Evolutionary conservation across 1,284 basidiomycete genomes (phyloP).

Genomic region (Fomes fomentarius): DNA sequence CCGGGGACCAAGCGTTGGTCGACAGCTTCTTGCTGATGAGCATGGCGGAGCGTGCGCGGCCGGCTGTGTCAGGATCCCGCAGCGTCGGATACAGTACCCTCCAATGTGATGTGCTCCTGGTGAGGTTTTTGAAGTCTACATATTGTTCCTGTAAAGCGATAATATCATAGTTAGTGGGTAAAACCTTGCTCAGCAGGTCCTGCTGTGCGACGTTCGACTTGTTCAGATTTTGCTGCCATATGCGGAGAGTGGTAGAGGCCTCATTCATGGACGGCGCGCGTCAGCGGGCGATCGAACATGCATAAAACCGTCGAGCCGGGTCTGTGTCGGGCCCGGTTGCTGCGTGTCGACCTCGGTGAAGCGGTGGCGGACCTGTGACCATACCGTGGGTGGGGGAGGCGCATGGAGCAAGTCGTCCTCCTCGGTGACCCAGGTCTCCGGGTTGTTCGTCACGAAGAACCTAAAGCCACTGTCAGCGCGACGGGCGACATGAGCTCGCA

Average conservation of each 20-base stretch:
- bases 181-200: slow-evolving; percentile 26
- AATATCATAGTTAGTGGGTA: slow-evolving; percentile 30
- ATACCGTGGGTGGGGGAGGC: slow-evolving; percentile 2
- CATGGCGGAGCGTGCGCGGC: slow-evolving; percentile 28
- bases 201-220: slow-evolving; percentile 29
- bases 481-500: neutral
- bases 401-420: neutral
- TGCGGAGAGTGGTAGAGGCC: too few relatives aligned
- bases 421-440: slow-evolving; percentile 13
- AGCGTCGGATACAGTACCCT: slow-evolving; percentile 30
- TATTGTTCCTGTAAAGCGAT: slow-evolving; percentile 40
- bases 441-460: slow-evolving; percentile 16
- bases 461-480: slow-evolving; percentile 10
- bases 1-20: slow-evolving; percentile 29
- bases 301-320: too few relatives aligned
- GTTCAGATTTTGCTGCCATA: slow-evolving; percentile 30
- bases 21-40: slow-evolving; percentile 32
- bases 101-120: slow-evolving; percentile 28
- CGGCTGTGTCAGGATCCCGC: slow-evolving; percentile 8
- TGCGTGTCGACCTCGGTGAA: too few relatives aligned
- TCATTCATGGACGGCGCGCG: too few relatives aligned
- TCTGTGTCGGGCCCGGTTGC: too few relatives aligned
- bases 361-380: neutral
- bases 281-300: too few relatives aligned
- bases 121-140: slow-evolving; percentile 22